Evolutionary conservation across 2,329 filamentous ascomycete species (phyloP).

Genomic region (Aspergillus piperis): DNA sequence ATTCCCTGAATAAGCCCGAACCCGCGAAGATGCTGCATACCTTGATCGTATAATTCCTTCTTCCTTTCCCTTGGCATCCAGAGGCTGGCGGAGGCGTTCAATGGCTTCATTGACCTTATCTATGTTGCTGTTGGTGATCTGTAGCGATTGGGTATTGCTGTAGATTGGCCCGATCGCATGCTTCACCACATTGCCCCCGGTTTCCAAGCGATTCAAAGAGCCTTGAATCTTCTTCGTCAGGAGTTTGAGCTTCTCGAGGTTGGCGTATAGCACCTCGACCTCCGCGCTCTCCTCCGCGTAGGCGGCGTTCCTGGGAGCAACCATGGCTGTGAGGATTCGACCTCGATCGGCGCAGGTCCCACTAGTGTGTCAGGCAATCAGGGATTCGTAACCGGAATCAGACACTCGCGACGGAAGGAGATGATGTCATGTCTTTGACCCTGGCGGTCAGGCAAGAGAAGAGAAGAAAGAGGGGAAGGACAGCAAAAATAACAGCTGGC

Average conservation of each 20-base stretch:
- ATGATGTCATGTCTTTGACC: conserved; percentile 15
- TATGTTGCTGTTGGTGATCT: conserved; percentile 85
- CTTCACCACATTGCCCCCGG: conserved; percentile 84
- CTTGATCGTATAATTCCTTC: conserved; percentile 87
- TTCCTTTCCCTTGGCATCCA: conserved; percentile 87
- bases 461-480: neutral
- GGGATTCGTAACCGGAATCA: conserved; percentile 6
- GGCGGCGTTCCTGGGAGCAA: conserved; percentile 57
- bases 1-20: neutral
- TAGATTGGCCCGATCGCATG: conserved; percentile 92
- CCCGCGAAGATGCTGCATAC: conserved; percentile 40
- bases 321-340: conserved; percentile 44
- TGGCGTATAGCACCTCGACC: conserved; percentile 66
- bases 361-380: conserved; percentile 15
- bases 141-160: conserved; percentile 85
- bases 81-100: conserved; percentile 82
- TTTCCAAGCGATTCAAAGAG: conserved; percentile 78
- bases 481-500: conserved; percentile 9
- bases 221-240: conserved; percentile 95
- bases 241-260: conserved; percentile 86
- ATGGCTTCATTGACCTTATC: conserved; percentile 84
- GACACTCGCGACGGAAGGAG: conserved; percentile 3
- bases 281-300: conserved; percentile 68
- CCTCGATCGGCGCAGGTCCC: conserved; percentile 19
- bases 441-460: neutral